Percentiles rank a stretch among this genome's conserved stretches.
These are phyloP conservation scores for Hericium erinaceus DNA, from an alignment of 768 basidiomycete genomes.

Conservation along the genomic window DNA sequence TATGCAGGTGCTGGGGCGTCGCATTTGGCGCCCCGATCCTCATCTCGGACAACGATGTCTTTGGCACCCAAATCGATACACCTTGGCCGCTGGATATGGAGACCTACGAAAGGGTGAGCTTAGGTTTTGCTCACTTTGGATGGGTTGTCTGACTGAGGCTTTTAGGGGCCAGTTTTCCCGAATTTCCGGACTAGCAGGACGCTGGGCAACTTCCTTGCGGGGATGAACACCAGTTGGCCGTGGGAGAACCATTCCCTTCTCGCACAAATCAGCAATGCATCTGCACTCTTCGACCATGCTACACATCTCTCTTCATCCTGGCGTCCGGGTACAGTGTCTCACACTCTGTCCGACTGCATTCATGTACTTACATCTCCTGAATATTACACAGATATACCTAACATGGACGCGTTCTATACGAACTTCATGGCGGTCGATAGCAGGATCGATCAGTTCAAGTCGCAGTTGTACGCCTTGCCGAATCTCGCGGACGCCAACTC, in stretches of 20 bases:
- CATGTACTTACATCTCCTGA: neutral
- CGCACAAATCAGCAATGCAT: slow-evolving; percentile 44
- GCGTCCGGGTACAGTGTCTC: slow-evolving; percentile 18
- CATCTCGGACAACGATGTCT: slow-evolving; percentile 44
- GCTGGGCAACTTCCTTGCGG: slow-evolving; percentile 38
- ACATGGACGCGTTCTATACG: slow-evolving; percentile 13
- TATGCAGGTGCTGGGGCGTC: slow-evolving; percentile 49
- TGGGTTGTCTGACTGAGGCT: slow-evolving; percentile 22
- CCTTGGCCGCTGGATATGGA: slow-evolving; percentile 30
- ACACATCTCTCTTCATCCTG: slow-evolving; percentile 37
- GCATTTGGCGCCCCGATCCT: slow-evolving; percentile 41
- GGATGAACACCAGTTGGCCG: slow-evolving; percentile 22
- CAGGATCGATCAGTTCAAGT: slow-evolving; percentile 21
- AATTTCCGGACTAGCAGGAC: slow-evolving; percentile 39
- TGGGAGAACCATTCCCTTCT: slow-evolving; percentile 28
- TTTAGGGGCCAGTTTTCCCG: slow-evolving; percentile 34
- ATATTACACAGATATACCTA: slow-evolving; percentile 2
- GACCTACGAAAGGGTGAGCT: slow-evolving; percentile 12
- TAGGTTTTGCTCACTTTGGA: slow-evolving; percentile 5
- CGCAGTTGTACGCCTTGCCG: slow-evolving; percentile 14
- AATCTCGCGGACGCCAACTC: neutral
- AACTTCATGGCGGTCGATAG: slow-evolving; percentile 19
- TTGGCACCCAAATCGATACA: slow-evolving; percentile 27
- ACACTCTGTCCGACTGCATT: neutral
- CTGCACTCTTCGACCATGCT: slow-evolving; percentile 50